Conservation (phyloP, 2,329 filamentous ascomycete species). For the Botrytis squamosa region DNA sequence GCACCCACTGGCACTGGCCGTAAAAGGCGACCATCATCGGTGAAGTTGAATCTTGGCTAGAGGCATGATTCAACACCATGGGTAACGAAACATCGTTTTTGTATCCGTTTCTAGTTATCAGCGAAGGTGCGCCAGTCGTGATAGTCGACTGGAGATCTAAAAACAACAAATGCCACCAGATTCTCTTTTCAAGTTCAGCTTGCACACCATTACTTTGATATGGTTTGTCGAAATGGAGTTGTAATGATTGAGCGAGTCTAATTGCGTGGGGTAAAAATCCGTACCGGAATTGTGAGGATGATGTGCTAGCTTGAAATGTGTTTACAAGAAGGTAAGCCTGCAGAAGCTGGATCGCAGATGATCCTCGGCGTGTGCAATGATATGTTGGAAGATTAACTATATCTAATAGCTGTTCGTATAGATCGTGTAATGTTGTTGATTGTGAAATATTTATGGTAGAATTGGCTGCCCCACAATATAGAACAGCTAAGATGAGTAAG, state of each 20-base stretch:
- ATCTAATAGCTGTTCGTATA: neutral
- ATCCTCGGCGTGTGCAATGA: no score
- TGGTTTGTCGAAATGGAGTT: neutral
- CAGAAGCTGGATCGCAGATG: neutral
- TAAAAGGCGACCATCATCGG: neutral
- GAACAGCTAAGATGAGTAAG: neutral
- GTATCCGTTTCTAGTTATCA: neutral
- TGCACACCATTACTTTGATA: neutral
- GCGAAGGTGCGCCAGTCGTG: neutral
- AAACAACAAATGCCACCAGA: conserved; percentile 3
- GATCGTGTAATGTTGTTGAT: neutral
- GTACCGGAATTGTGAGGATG: neutral
- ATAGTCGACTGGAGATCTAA: neutral
- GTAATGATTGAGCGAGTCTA: neutral
- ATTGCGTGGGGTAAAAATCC: neutral
- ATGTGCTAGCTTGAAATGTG: neutral
- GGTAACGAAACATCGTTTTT: neutral
- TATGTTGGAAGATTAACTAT: neutral
- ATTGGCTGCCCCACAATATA: neutral
- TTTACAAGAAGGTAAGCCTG: conserved; percentile 5
- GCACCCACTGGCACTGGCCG: neutral
- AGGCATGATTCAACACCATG: neutral
- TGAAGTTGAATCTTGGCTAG: neutral
- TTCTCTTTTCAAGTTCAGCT: neutral
- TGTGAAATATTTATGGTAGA: conserved; percentile 5